Conservation (phyloP, 148 eudicot genomes). For the Amaranthus hypochondriacus region DNA sequence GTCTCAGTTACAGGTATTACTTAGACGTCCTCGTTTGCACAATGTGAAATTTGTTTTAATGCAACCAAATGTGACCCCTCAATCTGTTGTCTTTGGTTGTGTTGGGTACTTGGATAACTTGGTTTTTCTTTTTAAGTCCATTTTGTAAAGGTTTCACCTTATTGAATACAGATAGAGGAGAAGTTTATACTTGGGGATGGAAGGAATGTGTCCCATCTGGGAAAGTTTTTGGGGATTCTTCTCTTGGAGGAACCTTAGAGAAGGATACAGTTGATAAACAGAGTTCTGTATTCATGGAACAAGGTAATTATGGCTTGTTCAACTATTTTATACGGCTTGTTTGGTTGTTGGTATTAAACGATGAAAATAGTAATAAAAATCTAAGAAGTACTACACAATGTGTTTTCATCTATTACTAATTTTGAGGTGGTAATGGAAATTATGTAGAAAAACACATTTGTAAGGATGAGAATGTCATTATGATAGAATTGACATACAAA, state of each 20-base stretch:
- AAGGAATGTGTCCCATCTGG: slow-evolving; percentile 96
- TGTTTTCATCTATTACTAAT: no score
- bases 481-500: no score
- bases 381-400: no score
- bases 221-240: slow-evolving; percentile 63
- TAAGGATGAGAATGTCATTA: no score
- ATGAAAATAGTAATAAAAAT: no score
- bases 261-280: slow-evolving; percentile 49
- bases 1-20: slow-evolving; percentile 75
- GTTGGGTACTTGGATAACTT: background rate
- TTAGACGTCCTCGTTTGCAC: background rate
- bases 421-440: no score
- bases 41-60: no score
- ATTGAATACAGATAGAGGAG: slow-evolving; percentile 48
- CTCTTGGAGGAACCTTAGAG: slow-evolving; percentile 45
- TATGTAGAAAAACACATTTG: no score
- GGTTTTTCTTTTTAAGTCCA: background rate
- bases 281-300: slow-evolving; percentile 41
- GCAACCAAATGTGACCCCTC: no score
- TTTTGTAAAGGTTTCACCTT: background rate
- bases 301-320: slow-evolving; percentile 44
- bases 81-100: background rate
- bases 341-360: no score
- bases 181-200: slow-evolving; percentile 99
- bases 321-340: background rate